Conservation (phyloP, 2,329 filamentous ascomycete species). For the Polychaeton citri region DNA sequence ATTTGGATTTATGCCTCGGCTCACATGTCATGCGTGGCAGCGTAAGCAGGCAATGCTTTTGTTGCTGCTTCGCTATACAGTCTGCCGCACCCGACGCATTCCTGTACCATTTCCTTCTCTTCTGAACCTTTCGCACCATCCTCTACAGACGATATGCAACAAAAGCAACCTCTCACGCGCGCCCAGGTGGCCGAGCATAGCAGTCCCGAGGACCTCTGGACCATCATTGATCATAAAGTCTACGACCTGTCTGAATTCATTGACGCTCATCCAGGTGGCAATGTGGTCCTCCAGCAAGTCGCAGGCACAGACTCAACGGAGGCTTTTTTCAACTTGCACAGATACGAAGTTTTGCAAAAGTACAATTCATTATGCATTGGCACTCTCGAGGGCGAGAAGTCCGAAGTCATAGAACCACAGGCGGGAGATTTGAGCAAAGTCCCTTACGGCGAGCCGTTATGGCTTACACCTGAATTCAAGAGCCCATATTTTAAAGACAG, state of each 20-base stretch:
- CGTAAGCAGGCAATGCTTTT: no score
- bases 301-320: constrained; percentile 70
- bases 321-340: constrained; percentile 71
- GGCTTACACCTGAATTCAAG: constrained; percentile 65
- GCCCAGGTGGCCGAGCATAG: constrained; percentile 62
- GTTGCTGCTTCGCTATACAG: no score
- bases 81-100: no score
- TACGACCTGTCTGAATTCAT: constrained; percentile 79
- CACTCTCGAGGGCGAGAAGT: constrained; percentile 58
- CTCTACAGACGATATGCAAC: background rate
- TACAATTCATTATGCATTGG: constrained; percentile 66
- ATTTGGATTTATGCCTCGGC: no score
- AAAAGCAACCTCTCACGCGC: constrained; percentile 25
- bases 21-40: no score
- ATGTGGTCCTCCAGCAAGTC: constrained; percentile 65
- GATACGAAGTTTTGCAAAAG: constrained; percentile 76
- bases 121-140: no score
- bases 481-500: constrained; percentile 69
- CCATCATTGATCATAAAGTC: constrained; percentile 74
- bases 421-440: constrained; percentile 62
- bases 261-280: constrained; percentile 73
- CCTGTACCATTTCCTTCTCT: no score
- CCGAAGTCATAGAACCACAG: constrained; percentile 56
- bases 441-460: constrained; percentile 74
- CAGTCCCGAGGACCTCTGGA: constrained; percentile 63